Conservation (phyloP, 2,329 filamentous ascomycete genomes). For the Hysterium pulicare region DNA sequence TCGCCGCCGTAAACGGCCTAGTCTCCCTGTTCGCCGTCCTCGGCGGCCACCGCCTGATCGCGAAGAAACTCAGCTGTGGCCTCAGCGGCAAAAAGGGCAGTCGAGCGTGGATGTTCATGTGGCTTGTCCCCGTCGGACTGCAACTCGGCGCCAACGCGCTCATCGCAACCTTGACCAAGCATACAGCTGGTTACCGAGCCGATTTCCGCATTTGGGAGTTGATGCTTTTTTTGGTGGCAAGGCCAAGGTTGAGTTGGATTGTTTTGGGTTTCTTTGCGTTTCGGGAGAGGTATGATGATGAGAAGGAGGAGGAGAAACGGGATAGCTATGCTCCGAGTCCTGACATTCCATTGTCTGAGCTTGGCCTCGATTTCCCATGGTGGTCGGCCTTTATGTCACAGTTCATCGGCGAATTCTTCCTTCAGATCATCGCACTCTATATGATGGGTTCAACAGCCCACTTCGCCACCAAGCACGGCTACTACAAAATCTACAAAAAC, state of each 20-base stretch:
- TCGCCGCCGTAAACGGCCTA: slow-evolving; percentile 11
- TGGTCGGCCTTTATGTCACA: slow-evolving; percentile 11
- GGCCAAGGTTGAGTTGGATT: slow-evolving; percentile 10
- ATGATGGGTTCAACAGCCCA: slow-evolving; percentile 11
- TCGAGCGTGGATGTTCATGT: slow-evolving; percentile 6
- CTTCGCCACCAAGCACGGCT: slow-evolving; percentile 8
- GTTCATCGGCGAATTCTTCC: slow-evolving; percentile 10
- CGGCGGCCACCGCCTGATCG: slow-evolving; percentile 8
- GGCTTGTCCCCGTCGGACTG: slow-evolving; percentile 8
- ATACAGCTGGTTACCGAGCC: slow-evolving; percentile 5
- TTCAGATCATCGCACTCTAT: slow-evolving; percentile 10
- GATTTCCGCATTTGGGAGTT: slow-evolving; percentile 9
- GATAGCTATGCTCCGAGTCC: neutral
- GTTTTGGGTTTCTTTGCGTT: slow-evolving; percentile 9
- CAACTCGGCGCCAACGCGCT: slow-evolving; percentile 10
- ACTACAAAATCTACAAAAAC: neutral
- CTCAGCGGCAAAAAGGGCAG: slow-evolving; percentile 7
- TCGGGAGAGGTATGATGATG: neutral
- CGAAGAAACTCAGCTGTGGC: slow-evolving; percentile 9
- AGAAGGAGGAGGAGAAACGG: neutral
- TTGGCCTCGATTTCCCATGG: slow-evolving; percentile 8
- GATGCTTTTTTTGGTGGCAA: slow-evolving; percentile 10
- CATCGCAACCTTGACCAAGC: slow-evolving; percentile 8
- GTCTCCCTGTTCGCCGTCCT: slow-evolving; percentile 7
- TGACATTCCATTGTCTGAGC: neutral